Evolutionary conservation across 2,329 filamentous ascomycete species (phyloP).

Genomic region (Cordyceps sp.): DNA sequence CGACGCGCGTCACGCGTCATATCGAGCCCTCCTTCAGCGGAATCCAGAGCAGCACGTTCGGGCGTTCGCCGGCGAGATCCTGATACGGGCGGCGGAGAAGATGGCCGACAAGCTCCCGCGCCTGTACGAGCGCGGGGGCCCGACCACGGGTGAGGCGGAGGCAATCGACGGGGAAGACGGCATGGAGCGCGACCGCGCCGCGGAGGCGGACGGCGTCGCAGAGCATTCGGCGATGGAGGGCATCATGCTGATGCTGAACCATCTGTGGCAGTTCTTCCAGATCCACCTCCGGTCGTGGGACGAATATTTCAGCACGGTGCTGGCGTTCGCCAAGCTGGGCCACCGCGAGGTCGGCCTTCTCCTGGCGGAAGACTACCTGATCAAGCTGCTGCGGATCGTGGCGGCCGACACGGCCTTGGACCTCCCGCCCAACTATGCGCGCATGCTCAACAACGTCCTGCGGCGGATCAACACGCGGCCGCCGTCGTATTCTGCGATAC

Average conservation of each 20-base stretch:
- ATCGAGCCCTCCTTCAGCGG: constrained; percentile 49
- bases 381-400: constrained; percentile 41
- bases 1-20: constrained; percentile 29
- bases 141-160: background rate
- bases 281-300: constrained; percentile 50
- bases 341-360: constrained; percentile 38
- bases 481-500: constrained; percentile 35
- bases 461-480: constrained; percentile 32
- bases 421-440: constrained; percentile 35
- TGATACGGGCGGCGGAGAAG: constrained; percentile 33
- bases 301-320: constrained; percentile 57
- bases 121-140: constrained; percentile 22
- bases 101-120: constrained; percentile 32
- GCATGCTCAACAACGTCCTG: constrained; percentile 33
- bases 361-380: constrained; percentile 43
- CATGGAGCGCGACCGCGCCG: constrained; percentile 12
- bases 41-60: constrained; percentile 42
- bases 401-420: constrained; percentile 37
- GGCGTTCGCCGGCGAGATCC: constrained; percentile 27
- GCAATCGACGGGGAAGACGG: constrained; percentile 7
- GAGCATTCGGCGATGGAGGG: constrained; percentile 11
- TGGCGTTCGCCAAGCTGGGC: constrained; percentile 48
- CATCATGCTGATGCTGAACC: constrained; percentile 30
- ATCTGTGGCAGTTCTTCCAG: constrained; percentile 48
- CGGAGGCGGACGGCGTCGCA: too few relatives aligned